These are phyloP conservation scores for Rhodotorula kratochvilovae DNA, from an alignment of 768 basidiomycete genomes.

Conservation along the genomic window DNA sequence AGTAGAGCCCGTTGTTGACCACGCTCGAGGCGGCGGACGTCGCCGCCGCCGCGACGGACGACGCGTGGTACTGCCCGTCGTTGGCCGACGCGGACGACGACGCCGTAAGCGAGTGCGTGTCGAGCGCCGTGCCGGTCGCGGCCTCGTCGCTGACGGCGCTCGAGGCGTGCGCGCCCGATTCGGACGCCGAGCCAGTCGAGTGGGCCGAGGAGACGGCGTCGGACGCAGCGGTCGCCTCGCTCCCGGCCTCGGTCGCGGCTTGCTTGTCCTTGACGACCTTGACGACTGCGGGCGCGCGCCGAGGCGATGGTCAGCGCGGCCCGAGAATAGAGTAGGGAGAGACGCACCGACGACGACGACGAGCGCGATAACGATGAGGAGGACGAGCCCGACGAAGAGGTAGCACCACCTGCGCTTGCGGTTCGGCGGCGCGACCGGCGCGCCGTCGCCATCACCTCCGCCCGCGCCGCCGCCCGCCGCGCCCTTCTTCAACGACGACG, in stretches of 20 bases:
- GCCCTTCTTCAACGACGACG: too few relatives aligned
- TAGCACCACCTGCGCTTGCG: not conserved
- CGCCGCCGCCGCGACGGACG: too few relatives aligned
- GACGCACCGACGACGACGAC: not conserved
- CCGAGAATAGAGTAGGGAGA: not conserved
- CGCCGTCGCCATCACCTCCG: not conserved
- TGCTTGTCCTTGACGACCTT: constrained; percentile 4
- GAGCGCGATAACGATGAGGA: not conserved
- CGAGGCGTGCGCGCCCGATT: not conserved
- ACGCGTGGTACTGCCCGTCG: constrained; percentile 19
- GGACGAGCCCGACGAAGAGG: not conserved
- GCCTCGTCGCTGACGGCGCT: not conserved
- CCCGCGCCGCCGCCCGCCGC: too few relatives aligned
- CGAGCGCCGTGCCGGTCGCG: not conserved
- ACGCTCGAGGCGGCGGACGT: not conserved
- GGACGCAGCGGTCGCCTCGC: not conserved
- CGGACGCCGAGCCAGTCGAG: too few relatives aligned
- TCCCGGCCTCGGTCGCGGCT: not conserved
- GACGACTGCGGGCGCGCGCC: not conserved
- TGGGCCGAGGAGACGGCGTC: too few relatives aligned
- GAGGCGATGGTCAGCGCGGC: not conserved
- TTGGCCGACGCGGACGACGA: not conserved
- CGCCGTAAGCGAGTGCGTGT: not conserved
- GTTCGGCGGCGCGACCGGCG: too few relatives aligned
- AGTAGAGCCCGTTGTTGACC: too few relatives aligned